Conservation (phyloP, 2,329 filamentous ascomycete genomes). For the Penicillium sp. region DNA sequence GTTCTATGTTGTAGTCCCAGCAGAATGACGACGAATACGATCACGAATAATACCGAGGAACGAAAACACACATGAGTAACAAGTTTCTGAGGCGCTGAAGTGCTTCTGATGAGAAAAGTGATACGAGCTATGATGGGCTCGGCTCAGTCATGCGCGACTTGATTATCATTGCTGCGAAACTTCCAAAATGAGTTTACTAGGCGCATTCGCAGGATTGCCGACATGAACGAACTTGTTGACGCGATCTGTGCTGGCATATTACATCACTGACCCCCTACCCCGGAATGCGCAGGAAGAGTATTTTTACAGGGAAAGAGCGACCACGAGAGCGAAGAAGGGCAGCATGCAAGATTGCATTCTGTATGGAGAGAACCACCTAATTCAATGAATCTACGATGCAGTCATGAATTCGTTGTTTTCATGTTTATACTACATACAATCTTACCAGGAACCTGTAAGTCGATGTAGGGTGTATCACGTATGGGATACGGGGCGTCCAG, state of each 20-base stretch:
- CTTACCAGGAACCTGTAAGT: conserved; percentile 25
- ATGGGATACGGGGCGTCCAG: conserved; percentile 8
- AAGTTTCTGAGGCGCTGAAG: not conserved
- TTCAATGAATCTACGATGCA: not conserved
- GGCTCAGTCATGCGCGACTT: not conserved
- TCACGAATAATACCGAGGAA: not conserved
- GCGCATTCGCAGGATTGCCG: not conserved
- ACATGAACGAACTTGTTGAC: not conserved
- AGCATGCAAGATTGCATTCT: too few species aligned
- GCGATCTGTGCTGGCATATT: not conserved
- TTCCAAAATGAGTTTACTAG: not conserved
- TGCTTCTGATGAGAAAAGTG: not conserved
- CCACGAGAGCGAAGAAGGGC: too few species aligned
- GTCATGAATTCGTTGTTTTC: not conserved
- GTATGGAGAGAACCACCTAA: too few species aligned
- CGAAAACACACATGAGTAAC: not conserved
- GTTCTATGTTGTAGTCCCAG: not conserved
- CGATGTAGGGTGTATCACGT: conserved; percentile 20
- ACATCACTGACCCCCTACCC: not conserved
- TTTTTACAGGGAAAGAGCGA: not conserved
- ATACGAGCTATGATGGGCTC: not conserved
- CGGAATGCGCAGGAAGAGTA: not conserved
- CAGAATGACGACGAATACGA: not conserved
- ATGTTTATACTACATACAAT: conserved; percentile 12
- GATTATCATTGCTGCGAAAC: not conserved